Evolutionary conservation across 2,329 filamentous ascomycete genomes (phyloP), one percentile per base, ranked within the genome.

Genomic region (Apiospora aurea): DNA sequence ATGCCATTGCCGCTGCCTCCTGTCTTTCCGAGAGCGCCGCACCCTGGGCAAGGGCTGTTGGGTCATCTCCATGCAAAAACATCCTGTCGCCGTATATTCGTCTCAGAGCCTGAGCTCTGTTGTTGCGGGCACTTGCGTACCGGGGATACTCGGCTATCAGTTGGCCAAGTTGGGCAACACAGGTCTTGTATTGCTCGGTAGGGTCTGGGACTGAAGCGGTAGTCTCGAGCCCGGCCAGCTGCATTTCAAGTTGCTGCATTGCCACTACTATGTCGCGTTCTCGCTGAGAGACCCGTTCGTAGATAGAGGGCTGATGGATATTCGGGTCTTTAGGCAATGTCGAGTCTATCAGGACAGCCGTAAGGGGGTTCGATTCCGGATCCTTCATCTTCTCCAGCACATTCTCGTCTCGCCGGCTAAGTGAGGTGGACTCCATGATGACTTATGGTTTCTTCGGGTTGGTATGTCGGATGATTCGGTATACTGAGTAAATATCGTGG

Each of bases 91-190:
- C 91, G 74, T 92, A 90, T 71, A 90, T 81, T 67, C 91, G 84
- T 29, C 92, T 84, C 43, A 88, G 76, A 11, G 91, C 86, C 80
- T 95, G 93, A 2, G 91, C 93, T 69, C 93, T 87, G 81, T 96
- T 95, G 79, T 94, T 93, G 72, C 90, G 88, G 7, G 90, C 92
- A 74, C 91, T 93, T 29, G 93, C 92, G 80, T 95, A 95, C 44
- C 83, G 81, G 3, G 93, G 91, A 70, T 89, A 79, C 34, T 87
- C 81, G 2, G 83, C 77, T 53, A 94, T 88, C 44, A 94, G 84
- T 2, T 81, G 78, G 43, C 86, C 85, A 6, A 95, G 83, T 7
- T 83, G 80, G 13, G 80, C 78, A 24, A 91, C 80, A 70, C 85
- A 86, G 47, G 81, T 73, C 38, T 80, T 82, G 76, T 90, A 91